These are phyloP conservation scores for Coelomomyces lativittatus DNA, from an alignment of 371 early-diverging fungal genomes.

Conservation along the genomic window DNA sequence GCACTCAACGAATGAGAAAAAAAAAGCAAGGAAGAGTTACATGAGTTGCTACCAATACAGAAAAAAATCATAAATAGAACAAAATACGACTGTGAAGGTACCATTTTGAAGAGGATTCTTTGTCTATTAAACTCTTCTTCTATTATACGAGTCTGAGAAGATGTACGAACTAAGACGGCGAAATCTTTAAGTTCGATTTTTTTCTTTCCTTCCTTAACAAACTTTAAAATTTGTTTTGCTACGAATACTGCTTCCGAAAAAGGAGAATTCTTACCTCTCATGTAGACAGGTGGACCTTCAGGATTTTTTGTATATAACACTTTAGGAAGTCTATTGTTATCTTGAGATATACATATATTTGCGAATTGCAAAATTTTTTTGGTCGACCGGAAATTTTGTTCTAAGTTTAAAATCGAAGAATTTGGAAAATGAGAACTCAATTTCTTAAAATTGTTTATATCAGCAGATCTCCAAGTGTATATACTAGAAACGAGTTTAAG, in stretches of 20 bases:
- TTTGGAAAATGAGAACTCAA: slow-evolving; percentile 18
- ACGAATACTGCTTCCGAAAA: slow-evolving; percentile 16
- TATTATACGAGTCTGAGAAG: slow-evolving; percentile 16
- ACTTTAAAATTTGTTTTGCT: slow-evolving; percentile 15
- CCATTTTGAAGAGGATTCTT: slow-evolving; percentile 13
- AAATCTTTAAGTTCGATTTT: slow-evolving; percentile 15
- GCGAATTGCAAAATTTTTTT: slow-evolving; percentile 20
- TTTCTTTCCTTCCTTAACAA: slow-evolving; percentile 14
- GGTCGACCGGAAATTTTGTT: slow-evolving; percentile 42
- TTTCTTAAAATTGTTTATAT: slow-evolving; percentile 25
- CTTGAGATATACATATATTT: slow-evolving; percentile 19
- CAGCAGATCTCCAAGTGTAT: slow-evolving; percentile 42
- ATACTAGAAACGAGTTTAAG: slow-evolving; percentile 12
- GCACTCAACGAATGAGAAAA: no score
- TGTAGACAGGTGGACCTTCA: slow-evolving; percentile 10
- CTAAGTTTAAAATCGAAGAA: slow-evolving; percentile 13
- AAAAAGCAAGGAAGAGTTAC: not conserved
- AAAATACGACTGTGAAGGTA: not conserved
- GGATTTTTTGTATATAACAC: slow-evolving; percentile 9
- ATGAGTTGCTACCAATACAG: not conserved
- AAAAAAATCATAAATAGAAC: not conserved
- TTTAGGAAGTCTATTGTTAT: slow-evolving; percentile 6
- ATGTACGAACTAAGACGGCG: slow-evolving; percentile 25
- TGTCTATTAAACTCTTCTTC: slow-evolving; percentile 17
- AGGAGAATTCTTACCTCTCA: slow-evolving; percentile 5